These are phyloP conservation scores for Collybia mongolica DNA, from an alignment of 768 basidiomycete species.

Conservation along the genomic window DNA sequence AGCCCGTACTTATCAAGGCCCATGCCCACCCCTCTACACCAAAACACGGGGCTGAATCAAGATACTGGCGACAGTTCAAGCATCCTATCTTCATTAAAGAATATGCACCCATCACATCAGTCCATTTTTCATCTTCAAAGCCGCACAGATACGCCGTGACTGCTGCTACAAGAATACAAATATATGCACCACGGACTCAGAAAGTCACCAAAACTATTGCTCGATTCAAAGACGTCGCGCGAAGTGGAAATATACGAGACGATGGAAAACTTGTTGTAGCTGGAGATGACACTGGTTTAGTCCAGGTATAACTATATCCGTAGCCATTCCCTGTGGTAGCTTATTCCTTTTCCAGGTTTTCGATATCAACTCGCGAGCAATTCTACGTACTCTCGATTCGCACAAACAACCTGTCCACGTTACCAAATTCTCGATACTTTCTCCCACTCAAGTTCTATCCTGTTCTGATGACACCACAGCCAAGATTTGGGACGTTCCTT, in stretches of 20 bases:
- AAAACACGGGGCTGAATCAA: slow-evolving; percentile 71
- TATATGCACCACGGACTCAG: slow-evolving; percentile 95
- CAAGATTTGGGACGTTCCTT: slow-evolving; percentile 93
- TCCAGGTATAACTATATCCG: slow-evolving; percentile 50
- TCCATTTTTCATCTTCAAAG: slow-evolving; percentile 85
- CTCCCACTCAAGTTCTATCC: slow-evolving; percentile 83
- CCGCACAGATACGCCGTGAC: slow-evolving; percentile 97
- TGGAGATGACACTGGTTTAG: slow-evolving; percentile 89
- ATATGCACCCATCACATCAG: slow-evolving; percentile 92
- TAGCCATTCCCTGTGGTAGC: no score
- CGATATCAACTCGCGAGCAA: slow-evolving; percentile 90
- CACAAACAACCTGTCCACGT: slow-evolving; percentile 98
- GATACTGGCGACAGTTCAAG: slow-evolving; percentile 86
- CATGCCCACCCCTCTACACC: slow-evolving; percentile 51
- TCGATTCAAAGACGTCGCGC: slow-evolving; percentile 93
- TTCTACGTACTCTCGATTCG: slow-evolving; percentile 86
- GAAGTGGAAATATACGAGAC: slow-evolving; percentile 82
- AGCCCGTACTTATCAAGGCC: slow-evolving; percentile 68
- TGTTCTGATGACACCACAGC: slow-evolving; percentile 97
- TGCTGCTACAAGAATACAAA: slow-evolving; percentile 88
- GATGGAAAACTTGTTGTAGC: slow-evolving; percentile 97
- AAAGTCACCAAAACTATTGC: slow-evolving; percentile 96
- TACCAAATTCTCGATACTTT: slow-evolving; percentile 82
- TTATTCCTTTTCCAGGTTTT: slow-evolving; percentile 60
- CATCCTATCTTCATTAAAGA: slow-evolving; percentile 95